phyloP scores from a whole-genome alignment of 2,329 filamentous ascomycete genomes.

The Coniochaeta prunicola region DNA sequence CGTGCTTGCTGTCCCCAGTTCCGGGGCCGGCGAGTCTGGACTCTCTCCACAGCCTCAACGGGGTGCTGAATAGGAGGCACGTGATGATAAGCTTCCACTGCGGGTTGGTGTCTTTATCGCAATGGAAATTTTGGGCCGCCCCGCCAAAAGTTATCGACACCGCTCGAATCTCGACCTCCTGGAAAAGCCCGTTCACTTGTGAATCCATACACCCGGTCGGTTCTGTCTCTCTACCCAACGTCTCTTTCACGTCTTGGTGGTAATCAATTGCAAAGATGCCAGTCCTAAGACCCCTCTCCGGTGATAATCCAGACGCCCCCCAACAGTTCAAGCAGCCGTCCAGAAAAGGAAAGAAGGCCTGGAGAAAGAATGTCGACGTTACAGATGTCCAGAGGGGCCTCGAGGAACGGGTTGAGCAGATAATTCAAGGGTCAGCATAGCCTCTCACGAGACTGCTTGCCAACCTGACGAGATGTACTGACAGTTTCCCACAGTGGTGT shows the following conservation, averaged over 20 bases:
- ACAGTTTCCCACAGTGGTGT: constrained; percentile 56
- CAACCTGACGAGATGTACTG: constrained; percentile 4
- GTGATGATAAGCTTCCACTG: neutral
- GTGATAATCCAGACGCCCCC: constrained; percentile 50
- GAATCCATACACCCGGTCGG: no score
- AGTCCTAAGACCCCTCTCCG: constrained; percentile 40
- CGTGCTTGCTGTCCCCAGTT: neutral
- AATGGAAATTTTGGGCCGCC: constrained; percentile 6
- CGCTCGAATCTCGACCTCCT: neutral
- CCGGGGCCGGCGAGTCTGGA: neutral
- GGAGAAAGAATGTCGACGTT: constrained; percentile 96
- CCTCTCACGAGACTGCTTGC: constrained; percentile 4
- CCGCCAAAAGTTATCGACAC: constrained; percentile 1
- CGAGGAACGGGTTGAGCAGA: constrained; percentile 76
- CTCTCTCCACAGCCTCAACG: neutral
- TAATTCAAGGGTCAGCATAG: constrained; percentile 74
- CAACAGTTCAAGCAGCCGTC: constrained; percentile 82
- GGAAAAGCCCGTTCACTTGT: neutral
- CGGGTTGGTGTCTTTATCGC: neutral
- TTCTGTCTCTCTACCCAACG: no score
- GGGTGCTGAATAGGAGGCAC: neutral
- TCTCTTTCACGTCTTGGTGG: neutral
- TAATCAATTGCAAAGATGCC: constrained; percentile 37
- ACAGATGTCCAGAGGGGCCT: constrained; percentile 79
- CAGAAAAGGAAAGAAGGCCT: constrained; percentile 96